phyloP scores from a whole-genome alignment of 208 protist genomes.

The Acanthamoeba healyi region DNA sequence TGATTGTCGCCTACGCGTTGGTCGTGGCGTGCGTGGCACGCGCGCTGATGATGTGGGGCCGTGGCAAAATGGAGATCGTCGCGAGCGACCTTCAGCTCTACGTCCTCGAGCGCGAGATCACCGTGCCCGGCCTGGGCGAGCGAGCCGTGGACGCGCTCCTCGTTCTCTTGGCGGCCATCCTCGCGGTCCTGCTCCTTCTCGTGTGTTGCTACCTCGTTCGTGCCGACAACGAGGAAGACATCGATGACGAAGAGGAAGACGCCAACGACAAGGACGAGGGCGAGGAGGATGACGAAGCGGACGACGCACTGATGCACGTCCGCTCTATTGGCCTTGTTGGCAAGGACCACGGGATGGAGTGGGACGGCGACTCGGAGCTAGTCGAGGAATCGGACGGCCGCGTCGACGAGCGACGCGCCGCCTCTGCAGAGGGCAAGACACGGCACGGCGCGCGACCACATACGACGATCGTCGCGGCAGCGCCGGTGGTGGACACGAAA shows the following conservation, averaged over 20 bases:
- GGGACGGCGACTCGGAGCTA: no score
- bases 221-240: not conserved
- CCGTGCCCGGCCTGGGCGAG: not conserved
- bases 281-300: not conserved
- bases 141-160: not conserved
- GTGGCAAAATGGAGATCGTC: constrained; percentile 9
- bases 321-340: not conserved
- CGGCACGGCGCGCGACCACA: no score
- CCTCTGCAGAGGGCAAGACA: no score
- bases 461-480: no score
- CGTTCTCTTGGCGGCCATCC: not conserved
- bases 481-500: not conserved
- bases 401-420: no score
- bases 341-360: no score
- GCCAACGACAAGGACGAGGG: not conserved
- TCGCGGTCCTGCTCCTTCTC: not conserved
- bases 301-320: not conserved
- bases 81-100: not conserved
- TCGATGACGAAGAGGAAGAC: not conserved
- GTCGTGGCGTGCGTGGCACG: not conserved
- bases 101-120: not conserved
- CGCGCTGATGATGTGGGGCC: not conserved
- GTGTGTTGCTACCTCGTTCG: not conserved
- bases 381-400: no score
- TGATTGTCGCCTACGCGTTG: not conserved